These are phyloP conservation scores for Scedosporium minutisporum DNA, from an alignment of 2,329 filamentous ascomycete genomes.

Conservation along the genomic window DNA sequence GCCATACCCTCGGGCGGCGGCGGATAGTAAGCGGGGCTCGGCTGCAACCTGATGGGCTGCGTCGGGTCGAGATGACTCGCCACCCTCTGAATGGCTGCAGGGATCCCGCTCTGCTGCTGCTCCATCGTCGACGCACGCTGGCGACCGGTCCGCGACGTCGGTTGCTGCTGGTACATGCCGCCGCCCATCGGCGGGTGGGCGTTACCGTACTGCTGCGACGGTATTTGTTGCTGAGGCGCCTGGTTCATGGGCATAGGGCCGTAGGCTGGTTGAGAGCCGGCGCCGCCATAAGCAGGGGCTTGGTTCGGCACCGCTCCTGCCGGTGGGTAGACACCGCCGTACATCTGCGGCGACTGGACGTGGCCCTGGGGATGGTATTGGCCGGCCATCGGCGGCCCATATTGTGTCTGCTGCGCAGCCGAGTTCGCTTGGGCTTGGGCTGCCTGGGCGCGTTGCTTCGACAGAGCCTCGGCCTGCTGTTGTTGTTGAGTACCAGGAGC, in stretches of 20 bases:
- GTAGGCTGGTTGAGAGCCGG: conserved; percentile 59
- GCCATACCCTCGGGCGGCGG: conserved; percentile 77
- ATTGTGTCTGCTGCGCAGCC: conserved; percentile 39
- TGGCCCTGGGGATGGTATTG: conserved; percentile 36
- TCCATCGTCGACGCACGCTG: conserved; percentile 96
- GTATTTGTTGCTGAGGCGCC: conserved; percentile 56
- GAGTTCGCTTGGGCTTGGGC: conserved; percentile 63
- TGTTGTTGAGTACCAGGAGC: conserved; percentile 93
- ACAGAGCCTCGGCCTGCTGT: conserved; percentile 85
- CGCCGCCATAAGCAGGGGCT: conserved; percentile 66
- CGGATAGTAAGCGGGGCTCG: conserved; percentile 94
- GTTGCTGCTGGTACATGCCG: conserved; percentile 57
- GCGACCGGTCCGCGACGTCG: conserved; percentile 58
- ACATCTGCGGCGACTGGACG: conserved; percentile 54
- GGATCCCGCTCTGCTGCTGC: conserved; percentile 85
- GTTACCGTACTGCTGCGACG: conserved; percentile 52
- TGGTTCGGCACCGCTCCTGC: conserved; percentile 25
- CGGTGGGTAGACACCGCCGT: conserved; percentile 71
- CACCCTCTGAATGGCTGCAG: conserved; percentile 83
- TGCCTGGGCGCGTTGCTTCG: conserved; percentile 75
- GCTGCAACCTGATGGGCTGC: conserved; percentile 86
- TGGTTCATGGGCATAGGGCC: conserved; percentile 65
- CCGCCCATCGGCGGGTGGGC: conserved; percentile 34
- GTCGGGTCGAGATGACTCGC: conserved; percentile 93
- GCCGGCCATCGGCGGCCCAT: conserved; percentile 32